Evolutionary conservation across 2,329 filamentous ascomycete species (phyloP), one percentile per base, ranked within the genome.

Genomic region (Hypoxylon sp.): DNA sequence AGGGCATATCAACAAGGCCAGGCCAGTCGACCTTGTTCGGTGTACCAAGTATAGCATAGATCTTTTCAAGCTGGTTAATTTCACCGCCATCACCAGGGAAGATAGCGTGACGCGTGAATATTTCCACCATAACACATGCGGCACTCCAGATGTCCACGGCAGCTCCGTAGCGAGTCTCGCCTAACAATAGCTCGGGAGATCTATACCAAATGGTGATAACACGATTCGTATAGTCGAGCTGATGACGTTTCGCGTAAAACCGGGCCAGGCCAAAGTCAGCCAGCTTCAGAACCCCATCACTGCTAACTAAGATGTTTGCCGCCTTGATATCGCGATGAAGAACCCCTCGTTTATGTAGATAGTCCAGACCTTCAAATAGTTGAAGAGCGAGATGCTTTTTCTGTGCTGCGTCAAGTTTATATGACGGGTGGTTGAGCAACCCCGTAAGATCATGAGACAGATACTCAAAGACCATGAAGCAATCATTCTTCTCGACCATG

Each of bases 381-480:
- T 99, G 96, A 77, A 90, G 92, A 0, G 94, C 93, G 34, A 99
- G 86, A 77, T 99, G 90, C 80, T 99, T 99, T 81, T 94, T 97
- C 79, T 98, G 94, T 0, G 91, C 89, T 3, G 89, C 83, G 38
- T 96, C 92, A 13, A 99, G 87, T 65, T 90, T 91, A 81, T 97
- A 99, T 0, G 91, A 91, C 0, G 96, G 96, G 76, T 99, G 96
- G 75, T 98, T 98, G 67, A 99, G 88, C 32, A 99, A 84, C 13
- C 96, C 96, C 2, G 96, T 99, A 67, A 99, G 84, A 79, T 99
- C 96, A 78, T 99, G 96, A 1, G 96, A 95, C 32, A 98, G 86
- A 77, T 99, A 99, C 79, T 99, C 96, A 72, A 99, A 99, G 2
- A 99, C 96, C 96, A 99, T 99, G 81, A 97, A 99, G 79, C 96